Evolutionary conservation across 108 stramenopile species (phyloP).

Genomic region (Epithemia pelagica): DNA sequence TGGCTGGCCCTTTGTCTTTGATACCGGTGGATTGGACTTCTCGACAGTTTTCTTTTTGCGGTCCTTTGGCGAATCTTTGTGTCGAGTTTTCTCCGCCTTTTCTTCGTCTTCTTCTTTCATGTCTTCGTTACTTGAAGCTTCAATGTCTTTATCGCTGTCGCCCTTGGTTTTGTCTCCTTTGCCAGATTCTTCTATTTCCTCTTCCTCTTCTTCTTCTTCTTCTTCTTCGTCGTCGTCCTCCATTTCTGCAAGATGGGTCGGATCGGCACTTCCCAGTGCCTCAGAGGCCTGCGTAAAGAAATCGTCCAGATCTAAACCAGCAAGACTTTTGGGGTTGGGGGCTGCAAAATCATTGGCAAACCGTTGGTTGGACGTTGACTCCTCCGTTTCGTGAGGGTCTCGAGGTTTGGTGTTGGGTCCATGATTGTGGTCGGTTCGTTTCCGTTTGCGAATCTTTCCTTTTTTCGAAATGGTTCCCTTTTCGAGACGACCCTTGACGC

Average conservation of each 20-base stretch:
- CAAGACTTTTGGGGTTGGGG: constrained; percentile 21
- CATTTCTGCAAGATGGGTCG: constrained; percentile 18
- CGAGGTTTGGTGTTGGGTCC: constrained; percentile 7
- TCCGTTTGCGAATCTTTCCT: constrained; percentile 46
- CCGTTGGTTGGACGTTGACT: constrained; percentile 3
- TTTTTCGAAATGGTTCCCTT: constrained; percentile 68
- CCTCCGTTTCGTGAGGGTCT: background rate
- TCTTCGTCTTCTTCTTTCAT: background rate
- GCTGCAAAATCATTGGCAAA: constrained; percentile 23
- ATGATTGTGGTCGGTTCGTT: constrained; percentile 14
- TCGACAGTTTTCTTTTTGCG: background rate
- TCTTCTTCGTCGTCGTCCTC: constrained; percentile 18
- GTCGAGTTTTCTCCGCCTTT: background rate
- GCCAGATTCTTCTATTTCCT: background rate
- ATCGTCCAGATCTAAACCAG: constrained; percentile 40
- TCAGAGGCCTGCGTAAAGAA: constrained; percentile 35
- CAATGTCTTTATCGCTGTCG: background rate
- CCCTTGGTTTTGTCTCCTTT: constrained; percentile 15
- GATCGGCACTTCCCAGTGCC: constrained; percentile 8
- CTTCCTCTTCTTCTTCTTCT: constrained; percentile 3
- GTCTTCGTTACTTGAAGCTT: constrained; percentile 18
- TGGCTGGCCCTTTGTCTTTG: background rate
- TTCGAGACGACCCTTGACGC: constrained; percentile 53
- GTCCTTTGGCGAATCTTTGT: background rate
- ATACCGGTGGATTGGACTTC: background rate